Conservation (phyloP, 2,329 filamentous ascomycete species). For the Beauveria sp. region DNA sequence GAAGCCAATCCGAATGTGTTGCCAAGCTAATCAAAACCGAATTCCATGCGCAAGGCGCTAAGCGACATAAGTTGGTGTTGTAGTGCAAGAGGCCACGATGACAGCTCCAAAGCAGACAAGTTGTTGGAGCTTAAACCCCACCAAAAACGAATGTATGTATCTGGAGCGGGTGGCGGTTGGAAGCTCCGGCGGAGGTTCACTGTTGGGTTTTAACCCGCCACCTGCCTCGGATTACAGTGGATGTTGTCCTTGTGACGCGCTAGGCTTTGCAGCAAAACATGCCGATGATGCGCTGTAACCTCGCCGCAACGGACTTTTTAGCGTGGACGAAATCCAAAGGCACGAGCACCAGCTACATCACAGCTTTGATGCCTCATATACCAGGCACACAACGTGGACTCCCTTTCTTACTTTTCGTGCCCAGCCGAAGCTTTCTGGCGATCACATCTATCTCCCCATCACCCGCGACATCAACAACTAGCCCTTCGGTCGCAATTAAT, state of each 20-base stretch:
- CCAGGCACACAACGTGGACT: background rate
- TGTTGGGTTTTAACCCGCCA: too few species aligned
- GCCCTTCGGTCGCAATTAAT: conserved; percentile 8
- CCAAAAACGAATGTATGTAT: background rate
- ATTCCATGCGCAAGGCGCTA: conserved; percentile 1
- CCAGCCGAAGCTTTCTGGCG: background rate
- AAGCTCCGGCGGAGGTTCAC: background rate
- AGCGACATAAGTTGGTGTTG: conserved; percentile 4
- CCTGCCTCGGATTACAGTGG: too few species aligned
- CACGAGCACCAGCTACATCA: background rate
- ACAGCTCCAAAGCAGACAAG: conserved; percentile 3
- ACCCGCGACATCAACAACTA: conserved; percentile 9
- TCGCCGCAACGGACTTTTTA: too few species aligned
- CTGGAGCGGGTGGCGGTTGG: background rate
- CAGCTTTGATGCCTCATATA: background rate
- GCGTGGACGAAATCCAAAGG: background rate
- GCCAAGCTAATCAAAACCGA: background rate
- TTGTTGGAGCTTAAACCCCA: conserved; percentile 11
- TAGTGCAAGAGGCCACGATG: conserved; percentile 11
- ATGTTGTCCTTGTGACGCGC: too few species aligned
- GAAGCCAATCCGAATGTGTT: background rate
- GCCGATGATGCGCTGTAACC: too few species aligned
- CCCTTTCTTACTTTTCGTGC: conserved; percentile 7
- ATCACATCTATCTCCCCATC: conserved; percentile 8
- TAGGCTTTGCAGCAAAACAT: background rate